phyloP scores from a whole-genome alignment of 2,329 filamentous ascomycete species.

The Diplodia scrobiculata region DNA sequence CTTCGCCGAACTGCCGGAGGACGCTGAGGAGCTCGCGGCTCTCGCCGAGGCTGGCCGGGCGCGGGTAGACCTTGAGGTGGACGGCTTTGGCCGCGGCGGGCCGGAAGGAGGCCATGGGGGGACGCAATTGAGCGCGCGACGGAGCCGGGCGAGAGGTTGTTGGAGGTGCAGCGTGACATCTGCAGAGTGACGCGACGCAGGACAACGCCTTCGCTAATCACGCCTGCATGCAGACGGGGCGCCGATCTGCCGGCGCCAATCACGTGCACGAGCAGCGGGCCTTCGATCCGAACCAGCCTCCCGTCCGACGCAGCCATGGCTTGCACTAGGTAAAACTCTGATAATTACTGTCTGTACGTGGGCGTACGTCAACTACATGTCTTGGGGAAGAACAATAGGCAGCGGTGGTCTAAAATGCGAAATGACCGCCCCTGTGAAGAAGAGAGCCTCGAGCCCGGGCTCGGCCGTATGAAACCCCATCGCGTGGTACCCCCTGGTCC shows the following conservation, averaged over 20 bases:
- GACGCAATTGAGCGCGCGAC: not conserved
- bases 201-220: constrained; percentile 20
- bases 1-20: constrained; percentile 53
- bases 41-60: constrained; percentile 52
- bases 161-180: constrained; percentile 18
- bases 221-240: not conserved
- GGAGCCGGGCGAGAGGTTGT: not conserved
- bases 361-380: not conserved
- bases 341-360: not conserved
- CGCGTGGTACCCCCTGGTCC: constrained; percentile 17
- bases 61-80: constrained; percentile 52
- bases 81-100: constrained; percentile 45
- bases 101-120: not conserved
- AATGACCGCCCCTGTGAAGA: constrained; percentile 18
- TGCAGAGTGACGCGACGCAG: constrained; percentile 8
- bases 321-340: constrained; percentile 1
- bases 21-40: constrained; percentile 54
- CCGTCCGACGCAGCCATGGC: not conserved
- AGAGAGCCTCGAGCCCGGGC: constrained; percentile 11
- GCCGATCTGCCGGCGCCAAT: constrained; percentile 22
- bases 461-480: constrained; percentile 16
- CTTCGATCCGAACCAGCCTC: not conserved
- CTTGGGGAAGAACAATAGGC: not conserved
- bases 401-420: not conserved
- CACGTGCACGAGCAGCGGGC: constrained; percentile 2